Conservation (phyloP, 106 monocot species). For the Dendrobium nobile region DNA sequence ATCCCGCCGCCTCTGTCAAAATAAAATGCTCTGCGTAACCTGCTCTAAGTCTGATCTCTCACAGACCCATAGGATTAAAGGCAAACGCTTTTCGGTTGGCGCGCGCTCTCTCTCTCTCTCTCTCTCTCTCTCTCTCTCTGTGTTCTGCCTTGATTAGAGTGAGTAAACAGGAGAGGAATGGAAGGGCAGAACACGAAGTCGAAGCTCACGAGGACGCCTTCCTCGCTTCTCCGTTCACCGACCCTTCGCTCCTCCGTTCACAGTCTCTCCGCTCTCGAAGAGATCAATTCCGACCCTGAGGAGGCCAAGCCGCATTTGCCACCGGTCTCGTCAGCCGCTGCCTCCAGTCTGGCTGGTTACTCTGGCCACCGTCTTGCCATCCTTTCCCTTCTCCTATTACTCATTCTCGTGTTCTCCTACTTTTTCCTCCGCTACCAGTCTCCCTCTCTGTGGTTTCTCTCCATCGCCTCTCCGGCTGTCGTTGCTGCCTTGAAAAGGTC, state of each 20-base stretch:
- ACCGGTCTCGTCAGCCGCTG: background rate
- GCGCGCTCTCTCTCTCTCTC: background rate
- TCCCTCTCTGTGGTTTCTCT: conserved; percentile 10
- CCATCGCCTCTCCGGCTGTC: conserved; percentile 16
- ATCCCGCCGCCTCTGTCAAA: background rate
- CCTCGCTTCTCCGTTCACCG: conserved; percentile 55
- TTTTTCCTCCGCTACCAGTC: background rate
- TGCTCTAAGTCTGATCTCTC: background rate
- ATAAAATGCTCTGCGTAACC: background rate
- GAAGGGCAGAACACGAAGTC: background rate
- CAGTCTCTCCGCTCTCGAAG: conserved; percentile 22
- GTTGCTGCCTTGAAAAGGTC: background rate
- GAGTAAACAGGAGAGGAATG: conserved; percentile 2
- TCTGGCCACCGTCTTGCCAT: background rate
- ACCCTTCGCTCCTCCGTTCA: conserved; percentile 53
- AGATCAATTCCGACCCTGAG: background rate
- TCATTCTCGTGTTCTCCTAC: conserved; percentile 14
- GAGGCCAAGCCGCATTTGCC: conserved; percentile 3
- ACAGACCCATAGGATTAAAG: background rate
- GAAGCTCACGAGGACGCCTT: conserved; percentile 52
- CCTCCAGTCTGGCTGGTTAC: background rate
- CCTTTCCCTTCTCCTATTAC: background rate
- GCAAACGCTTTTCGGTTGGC: background rate
- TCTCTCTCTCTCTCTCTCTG: background rate
- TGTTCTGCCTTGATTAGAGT: background rate